Base-by-base conservation (phyloP, 306 rosid genomes). In the Adenanthera pavonina region DNA sequence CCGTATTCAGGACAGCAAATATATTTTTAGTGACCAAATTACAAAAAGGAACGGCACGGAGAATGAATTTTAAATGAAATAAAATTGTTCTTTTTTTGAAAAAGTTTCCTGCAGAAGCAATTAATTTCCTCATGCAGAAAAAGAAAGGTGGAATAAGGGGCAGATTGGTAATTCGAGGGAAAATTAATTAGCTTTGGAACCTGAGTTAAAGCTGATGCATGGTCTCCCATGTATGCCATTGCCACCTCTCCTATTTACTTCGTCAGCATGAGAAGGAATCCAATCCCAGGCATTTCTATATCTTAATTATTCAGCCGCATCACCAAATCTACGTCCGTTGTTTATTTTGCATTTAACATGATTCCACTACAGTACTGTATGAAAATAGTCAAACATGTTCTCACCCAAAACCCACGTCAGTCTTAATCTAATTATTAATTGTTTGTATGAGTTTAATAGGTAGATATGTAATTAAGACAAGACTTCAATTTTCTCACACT, bases 201-300 rank as follows among this genome's bases (percentile, higher is more conserved):
- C 11, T 4, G 81, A 56, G 47, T 60, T 20, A 51, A 25, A 48
- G 70, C 14, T 61, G 70, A 10, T 25, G 65, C 65, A 12, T 59
- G 35, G 35, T 1, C 36, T 59, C 65, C 30, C 30, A 25, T 25
- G 30, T 25, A 25, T 25, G 30, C 30, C 30, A 38, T 38, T 38
- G 65, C 80, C 86, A 79, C 86, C 81, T 85, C 81, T 74, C 71
- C 77, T 67, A 75, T 82, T 84, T 74, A 80, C 78, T 77, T 74
- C 81, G 60, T 53, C 82, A 30, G 69, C 82, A 69, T 64, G 82
- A 44, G 41, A 19, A 84, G 74, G 75, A 56, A 62, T 74, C 49
- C 52, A 56, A 62, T 74, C 49, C 52, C 72, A 20, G 2, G 44
- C 43, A 69, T 57, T 64, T 36, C 46, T 33, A 12, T 16, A 2